Evolutionary conservation across 164 flowering plant species (phyloP), one percentile per base, ranked within the genome.

Genomic region (Echeveria elegans): DNA sequence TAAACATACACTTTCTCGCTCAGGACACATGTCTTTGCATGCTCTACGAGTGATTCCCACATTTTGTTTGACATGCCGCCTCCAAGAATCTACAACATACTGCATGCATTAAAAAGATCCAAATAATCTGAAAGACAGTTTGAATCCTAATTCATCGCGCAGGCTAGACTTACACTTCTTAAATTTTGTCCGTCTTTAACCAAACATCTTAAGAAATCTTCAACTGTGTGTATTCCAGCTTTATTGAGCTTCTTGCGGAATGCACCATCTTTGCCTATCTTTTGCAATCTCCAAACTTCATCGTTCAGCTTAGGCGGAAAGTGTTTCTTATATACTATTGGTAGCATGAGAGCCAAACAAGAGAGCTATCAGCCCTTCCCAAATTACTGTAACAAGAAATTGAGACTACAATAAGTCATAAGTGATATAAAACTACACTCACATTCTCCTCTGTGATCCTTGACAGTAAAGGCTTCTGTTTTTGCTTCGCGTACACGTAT

Each of bases 61-160:
- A 94, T 94, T 77, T 89, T 94, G 75, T 91, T 94, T 41, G 99
- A 94, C 99, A 94, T 91, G 73, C 97, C 96, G 76, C 96, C 88
- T 65, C 99, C 97, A 61, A 94, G 96, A 69, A 94, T 86, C 99
- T 94, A 71, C 68, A 78, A 70, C 8, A 67, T 64, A 24, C 7
- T 7, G 28, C 68, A 9, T 63, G 34, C 64, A 53, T 67, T 21
- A 2, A 62, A 65, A 63, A 66, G 37, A n/a, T 43, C 3, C 3
- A 12, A 43, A 43, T 1, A 1, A 14, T 64, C 12, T 26, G 0
- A 6, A 62, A 63, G 6, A 34, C 1, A 53, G 41, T 30, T 24
- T 12, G 0, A 68, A 36, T 29, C 36, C 10, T 58, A 31, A 50
- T 48, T 34, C 29, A 53, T 38, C 66, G 63, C 8, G 70, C 63